These are phyloP conservation scores for Salix purpurea DNA, from an alignment of 345 rosid genomes.

Conservation along the genomic window DNA sequence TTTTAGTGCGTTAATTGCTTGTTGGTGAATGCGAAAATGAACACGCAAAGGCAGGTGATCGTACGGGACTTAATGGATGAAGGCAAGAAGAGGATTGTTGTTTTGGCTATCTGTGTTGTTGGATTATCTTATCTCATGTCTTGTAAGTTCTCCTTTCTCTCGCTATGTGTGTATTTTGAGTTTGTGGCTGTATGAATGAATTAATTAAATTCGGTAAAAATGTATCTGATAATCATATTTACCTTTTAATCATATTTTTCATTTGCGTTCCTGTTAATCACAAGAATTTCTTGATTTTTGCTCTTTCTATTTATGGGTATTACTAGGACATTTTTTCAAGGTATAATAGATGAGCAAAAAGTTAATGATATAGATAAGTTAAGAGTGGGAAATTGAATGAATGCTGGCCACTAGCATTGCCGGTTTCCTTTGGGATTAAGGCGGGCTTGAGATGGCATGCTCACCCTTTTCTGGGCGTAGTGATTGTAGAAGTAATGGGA, in stretches of 20 bases:
- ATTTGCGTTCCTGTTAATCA: too few relatives aligned
- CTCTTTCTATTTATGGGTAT: neutral
- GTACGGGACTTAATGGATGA: slow-evolving; percentile 84
- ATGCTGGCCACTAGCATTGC: neutral
- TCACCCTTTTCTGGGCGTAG: neutral
- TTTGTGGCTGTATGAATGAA: neutral
- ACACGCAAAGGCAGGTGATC: slow-evolving; percentile 53
- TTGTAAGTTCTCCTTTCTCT: slow-evolving; percentile 40
- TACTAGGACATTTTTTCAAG: neutral
- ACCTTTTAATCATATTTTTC: neutral
- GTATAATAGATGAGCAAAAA: neutral
- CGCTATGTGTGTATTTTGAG: neutral
- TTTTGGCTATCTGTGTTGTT: slow-evolving; percentile 75
- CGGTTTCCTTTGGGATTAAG: neutral
- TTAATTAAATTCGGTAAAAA: neutral
- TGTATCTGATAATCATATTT: neutral
- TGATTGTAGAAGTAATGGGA: neutral
- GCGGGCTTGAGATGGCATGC: neutral
- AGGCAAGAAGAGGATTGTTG: slow-evolving; percentile 85
- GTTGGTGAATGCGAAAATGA: slow-evolving; percentile 34
- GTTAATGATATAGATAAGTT: neutral
- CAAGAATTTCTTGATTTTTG: too few relatives aligned
- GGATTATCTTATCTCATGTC: slow-evolving; percentile 94
- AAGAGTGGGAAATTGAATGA: neutral
- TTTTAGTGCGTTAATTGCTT: neutral